Base-by-base conservation (phyloP, 768 basidiomycete species). In the Lepiota venenata region DNA sequence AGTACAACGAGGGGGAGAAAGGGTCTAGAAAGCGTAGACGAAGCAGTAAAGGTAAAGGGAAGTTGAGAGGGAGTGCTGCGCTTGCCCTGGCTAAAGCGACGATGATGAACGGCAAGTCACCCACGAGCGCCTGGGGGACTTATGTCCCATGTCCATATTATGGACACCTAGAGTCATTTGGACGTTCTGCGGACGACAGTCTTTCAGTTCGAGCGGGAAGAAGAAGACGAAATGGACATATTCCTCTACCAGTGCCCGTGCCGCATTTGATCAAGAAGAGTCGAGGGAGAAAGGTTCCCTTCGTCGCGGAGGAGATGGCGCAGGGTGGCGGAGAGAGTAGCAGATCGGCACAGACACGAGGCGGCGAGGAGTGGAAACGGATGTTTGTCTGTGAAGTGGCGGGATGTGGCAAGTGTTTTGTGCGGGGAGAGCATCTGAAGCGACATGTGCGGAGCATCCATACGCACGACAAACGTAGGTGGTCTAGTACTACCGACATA, bases 401-500 rank as follows among this genome's bases (percentile, higher is more conserved):
- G 0, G 88, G 81, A 1, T 93, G 91, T 60, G 83, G 82, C 15
- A 91, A 91, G 71, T 84, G 84, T 53, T 94, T 94, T 61, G 81
- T 81, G 36, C 75, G 91, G 2, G 81, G 84, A 1, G 89, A 92
- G 60, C 91, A 93, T 67, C 71, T 94, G 54, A 91, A 91, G 70
- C 72, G 91, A 22, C 91, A 93, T 70, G 78, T 92, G 16, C 69
- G 85, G 55, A 85, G 84, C 50, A 85, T 93, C 46, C 91, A 93
- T 67, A 91, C 91, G 1, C 74, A 88, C 60, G 89, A 91, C 62
- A 91, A 88, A 75, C 87, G 91, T 92, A 60, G 69, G 89, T 76
- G 16, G 14, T 48, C 48, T 50, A 25, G 18, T 38, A 4, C n/a
- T 0, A 22, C 27, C 27, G 38, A 37, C 32, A n/a, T 40, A 37